A percentile compares a stretch with the other conserved stretches of the same genome.
Evolutionary conservation across 768 basidiomycete species (phyloP).

Genomic region (Termitomyces sp.): DNA sequence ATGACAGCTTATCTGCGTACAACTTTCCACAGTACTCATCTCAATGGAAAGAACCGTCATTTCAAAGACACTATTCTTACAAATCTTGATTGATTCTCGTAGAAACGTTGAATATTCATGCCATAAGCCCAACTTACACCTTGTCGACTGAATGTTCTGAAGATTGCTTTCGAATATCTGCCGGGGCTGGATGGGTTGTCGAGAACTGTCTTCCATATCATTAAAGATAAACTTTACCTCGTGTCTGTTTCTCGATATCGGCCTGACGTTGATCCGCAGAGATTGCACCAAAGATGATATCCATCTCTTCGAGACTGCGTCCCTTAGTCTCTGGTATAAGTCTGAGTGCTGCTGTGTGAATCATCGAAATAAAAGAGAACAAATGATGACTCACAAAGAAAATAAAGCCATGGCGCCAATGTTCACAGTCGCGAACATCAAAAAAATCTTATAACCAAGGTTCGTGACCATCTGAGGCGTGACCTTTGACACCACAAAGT

Average conservation of each 20-base stretch:
- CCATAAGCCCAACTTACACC: too few relatives aligned
- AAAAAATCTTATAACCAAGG: constrained; percentile 70
- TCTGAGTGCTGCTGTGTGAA: constrained; percentile 19
- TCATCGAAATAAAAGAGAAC: not conserved
- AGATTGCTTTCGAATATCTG: too few relatives aligned
- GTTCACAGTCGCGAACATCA: constrained; percentile 74
- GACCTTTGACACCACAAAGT: constrained; percentile 68
- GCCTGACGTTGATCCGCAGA: constrained; percentile 1
- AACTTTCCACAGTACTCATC: too few relatives aligned
- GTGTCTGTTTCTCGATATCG: not conserved
- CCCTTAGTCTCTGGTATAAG: constrained; percentile 62
- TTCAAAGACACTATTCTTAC: not conserved
- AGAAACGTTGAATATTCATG: not conserved
- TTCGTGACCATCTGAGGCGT: constrained; percentile 59
- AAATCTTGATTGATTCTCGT: not conserved
- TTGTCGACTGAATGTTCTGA: not conserved
- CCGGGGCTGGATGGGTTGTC: not conserved
- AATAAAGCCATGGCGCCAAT: constrained; percentile 66
- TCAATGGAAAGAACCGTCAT: not conserved
- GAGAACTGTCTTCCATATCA: too few relatives aligned
- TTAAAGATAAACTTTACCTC: not conserved
- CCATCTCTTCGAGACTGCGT: constrained; percentile 50
- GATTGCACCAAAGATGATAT: constrained; percentile 53
- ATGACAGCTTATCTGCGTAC: not conserved
- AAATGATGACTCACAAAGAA: constrained; percentile 40